Base-by-base conservation (phyloP, 352 stramenopile species). In the Phytophthora agathidicida region DNA sequence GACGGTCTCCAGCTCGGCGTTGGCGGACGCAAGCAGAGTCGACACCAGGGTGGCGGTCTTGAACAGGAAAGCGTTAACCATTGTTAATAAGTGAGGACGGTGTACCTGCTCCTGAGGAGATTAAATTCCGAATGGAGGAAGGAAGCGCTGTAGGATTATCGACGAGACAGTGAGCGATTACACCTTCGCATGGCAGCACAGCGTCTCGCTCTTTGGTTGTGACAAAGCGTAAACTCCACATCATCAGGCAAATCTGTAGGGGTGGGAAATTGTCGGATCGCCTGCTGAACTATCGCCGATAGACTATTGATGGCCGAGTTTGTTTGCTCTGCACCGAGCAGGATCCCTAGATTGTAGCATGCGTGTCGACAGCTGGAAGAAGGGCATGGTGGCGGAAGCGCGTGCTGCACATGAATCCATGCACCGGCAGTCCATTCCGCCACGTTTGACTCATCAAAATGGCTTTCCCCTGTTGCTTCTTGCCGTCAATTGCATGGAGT, bases 1-100 rank as follows among this genome's bases (percentile, higher is more conserved):
- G 17, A 85, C 47, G 16, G 64, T 70, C 67, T 80, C 38, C 67
- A 77, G 38, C 77, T 80, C 16, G 56, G 86, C 52, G 64, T 52
- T 57, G 3, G 32, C 31, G 39, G 58, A 54, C 5, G 47, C 53
- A 26, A 69, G 35, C 31, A 68, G 13, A 22, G 52, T 44, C 16
- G 53, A 65, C 31, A 60, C 58, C 16, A 73, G 24, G 9, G 64
- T 51, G 7, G 31, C 37, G 28, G 59, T 62, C 36, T 66, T 62
- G 24, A 65, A 44, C 22, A 73, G 23, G 26, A 51, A 64, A 3
- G 32, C 16, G 38, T 48, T 39, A n/a, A 57, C 38, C 50, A 67
- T 72, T 14, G 11, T 58, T 26, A 8, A 52, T 5, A 22, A 11
- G 31, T n/a, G n/a, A n/a, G 23, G 26, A 16, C 19, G 41, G 13